Conservation (phyloP, 2,329 filamentous ascomycete genomes). For the Colletotrichum aenigma region DNA sequence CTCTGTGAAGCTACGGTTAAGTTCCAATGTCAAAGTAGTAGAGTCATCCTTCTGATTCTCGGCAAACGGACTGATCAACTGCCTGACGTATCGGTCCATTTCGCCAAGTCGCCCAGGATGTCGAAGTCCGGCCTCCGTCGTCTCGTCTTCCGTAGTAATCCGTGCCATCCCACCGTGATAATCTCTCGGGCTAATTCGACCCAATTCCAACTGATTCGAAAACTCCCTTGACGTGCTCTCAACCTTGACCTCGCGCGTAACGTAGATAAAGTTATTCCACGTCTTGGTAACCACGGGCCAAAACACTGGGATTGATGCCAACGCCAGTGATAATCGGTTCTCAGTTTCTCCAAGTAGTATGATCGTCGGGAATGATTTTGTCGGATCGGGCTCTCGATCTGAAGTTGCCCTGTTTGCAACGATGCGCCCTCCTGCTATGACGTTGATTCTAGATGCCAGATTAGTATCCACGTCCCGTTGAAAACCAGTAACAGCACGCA, state of each 20-base stretch:
- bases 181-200: not conserved
- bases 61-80: not conserved
- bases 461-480: not conserved
- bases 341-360: not conserved
- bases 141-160: not conserved
- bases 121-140: not conserved
- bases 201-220: not conserved
- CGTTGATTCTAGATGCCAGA: not conserved
- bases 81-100: not conserved
- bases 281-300: not conserved
- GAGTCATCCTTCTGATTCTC: not conserved
- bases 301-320: slow-evolving; percentile 5
- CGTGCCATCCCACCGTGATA: not conserved
- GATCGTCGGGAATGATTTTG: not conserved
- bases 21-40: not conserved
- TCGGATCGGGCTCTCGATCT: not conserved
- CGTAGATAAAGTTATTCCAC: not conserved
- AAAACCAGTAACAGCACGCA: not conserved
- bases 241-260: not conserved
- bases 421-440: not conserved
- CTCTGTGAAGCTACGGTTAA: not conserved
- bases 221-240: not conserved
- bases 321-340: not conserved
- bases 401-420: not conserved
- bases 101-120: not conserved